phyloP scores from a whole-genome alignment of 2,329 filamentous ascomycete species.

The Pseudocercospora macadamiae region DNA sequence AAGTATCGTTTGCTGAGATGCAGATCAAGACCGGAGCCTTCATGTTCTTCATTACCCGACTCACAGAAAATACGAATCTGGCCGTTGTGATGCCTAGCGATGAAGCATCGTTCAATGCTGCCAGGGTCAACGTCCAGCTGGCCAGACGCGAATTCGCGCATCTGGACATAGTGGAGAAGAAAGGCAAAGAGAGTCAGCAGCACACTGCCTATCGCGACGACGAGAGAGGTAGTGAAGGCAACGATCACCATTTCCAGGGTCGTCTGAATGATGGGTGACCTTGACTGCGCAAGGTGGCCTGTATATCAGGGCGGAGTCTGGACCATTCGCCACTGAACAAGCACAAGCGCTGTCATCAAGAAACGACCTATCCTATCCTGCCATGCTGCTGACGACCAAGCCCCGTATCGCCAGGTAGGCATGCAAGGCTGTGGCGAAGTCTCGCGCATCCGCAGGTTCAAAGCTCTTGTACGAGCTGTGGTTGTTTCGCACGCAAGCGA shows the following conservation, averaged over 20 bases:
- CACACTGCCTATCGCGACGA: slow-evolving; percentile 20
- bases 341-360: neutral
- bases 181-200: slow-evolving; percentile 31
- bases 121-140: slow-evolving; percentile 85
- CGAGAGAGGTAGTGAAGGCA: slow-evolving; percentile 22
- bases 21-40: slow-evolving; percentile 80
- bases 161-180: slow-evolving; percentile 52
- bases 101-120: slow-evolving; percentile 87
- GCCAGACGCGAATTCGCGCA: slow-evolving; percentile 80
- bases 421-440: slow-evolving; percentile 8
- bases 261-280: slow-evolving; percentile 22
- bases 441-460: neutral
- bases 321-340: slow-evolving; percentile 1
- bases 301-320: neutral
- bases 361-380: neutral
- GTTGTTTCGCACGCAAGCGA: neutral
- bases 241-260: slow-evolving; percentile 15
- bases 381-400: neutral
- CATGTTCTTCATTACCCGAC: slow-evolving; percentile 91
- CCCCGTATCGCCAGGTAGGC: slow-evolving; percentile 5
- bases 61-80: slow-evolving; percentile 97
- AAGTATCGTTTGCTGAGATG: slow-evolving; percentile 79
- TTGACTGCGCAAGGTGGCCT: neutral
- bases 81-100: slow-evolving; percentile 89
- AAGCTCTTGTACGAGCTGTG: neutral